These are phyloP conservation scores for Trichoderma polysporum DNA, from an alignment of 2,329 filamentous ascomycete genomes.

Conservation along the genomic window DNA sequence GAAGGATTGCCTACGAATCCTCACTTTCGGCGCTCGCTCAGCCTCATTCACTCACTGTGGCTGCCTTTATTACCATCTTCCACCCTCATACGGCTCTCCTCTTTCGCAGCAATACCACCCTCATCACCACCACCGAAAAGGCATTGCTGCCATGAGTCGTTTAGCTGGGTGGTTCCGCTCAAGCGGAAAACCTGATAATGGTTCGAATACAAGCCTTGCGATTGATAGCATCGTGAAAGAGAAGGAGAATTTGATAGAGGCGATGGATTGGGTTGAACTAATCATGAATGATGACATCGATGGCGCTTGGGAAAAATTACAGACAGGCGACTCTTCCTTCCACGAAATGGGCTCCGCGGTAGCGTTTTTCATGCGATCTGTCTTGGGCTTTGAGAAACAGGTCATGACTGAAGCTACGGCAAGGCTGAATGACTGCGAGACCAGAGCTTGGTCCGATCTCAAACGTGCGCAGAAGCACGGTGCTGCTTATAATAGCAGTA, in stretches of 20 bases:
- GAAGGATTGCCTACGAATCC: background rate
- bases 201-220: conserved; percentile 32
- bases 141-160: conserved; percentile 45
- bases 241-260: conserved; percentile 56
- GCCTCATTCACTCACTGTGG: background rate
- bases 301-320: conserved; percentile 71
- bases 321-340: conserved; percentile 76
- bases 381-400: conserved; percentile 88
- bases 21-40: conserved; percentile 5
- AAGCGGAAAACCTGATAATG: conserved; percentile 30
- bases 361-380: conserved; percentile 79
- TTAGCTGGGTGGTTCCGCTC: conserved; percentile 54
- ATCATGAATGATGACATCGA: conserved; percentile 92
- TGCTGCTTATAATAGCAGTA: conserved; percentile 34
- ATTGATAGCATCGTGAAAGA: conserved; percentile 42
- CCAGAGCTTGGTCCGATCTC: conserved; percentile 71
- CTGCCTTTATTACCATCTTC: background rate
- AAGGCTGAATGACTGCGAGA: conserved; percentile 73
- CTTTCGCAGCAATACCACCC: background rate
- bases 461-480: conserved; percentile 69
- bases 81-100: background rate
- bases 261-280: conserved; percentile 63
- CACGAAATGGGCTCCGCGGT: conserved; percentile 82
- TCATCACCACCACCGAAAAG: background rate
- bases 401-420: conserved; percentile 80